A percentile compares a stretch with the other conserved stretches of the same genome.
Conservation (phyloP, 2,329 filamentous ascomycete genomes). For the Arthrobotrys sphaeroides region DNA sequence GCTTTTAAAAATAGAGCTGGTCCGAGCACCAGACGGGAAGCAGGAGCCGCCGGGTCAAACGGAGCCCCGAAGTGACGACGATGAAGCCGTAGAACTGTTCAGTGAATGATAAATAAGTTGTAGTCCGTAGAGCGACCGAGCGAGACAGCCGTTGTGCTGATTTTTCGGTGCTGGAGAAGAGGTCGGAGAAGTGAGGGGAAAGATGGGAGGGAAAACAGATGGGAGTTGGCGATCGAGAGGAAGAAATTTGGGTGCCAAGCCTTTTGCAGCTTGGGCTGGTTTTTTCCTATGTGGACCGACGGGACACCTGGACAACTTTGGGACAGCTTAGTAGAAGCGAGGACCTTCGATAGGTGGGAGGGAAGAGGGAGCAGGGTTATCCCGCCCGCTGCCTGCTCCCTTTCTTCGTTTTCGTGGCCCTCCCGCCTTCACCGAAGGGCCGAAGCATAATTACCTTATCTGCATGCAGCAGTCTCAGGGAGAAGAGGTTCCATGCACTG, state of each 20-base stretch:
- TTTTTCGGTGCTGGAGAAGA: constrained; percentile 40
- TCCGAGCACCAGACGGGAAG: constrained; percentile 25
- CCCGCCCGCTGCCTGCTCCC: constrained; percentile 46
- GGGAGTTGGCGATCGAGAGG: constrained; percentile 54
- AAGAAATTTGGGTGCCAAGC: constrained; percentile 55
- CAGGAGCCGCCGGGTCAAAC: constrained; percentile 47
- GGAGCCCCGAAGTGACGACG: constrained; percentile 27
- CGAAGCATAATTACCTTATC: constrained; percentile 53
- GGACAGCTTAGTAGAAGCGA: constrained; percentile 33
- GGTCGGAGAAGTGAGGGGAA: constrained; percentile 53
- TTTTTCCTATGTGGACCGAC: constrained; percentile 53
- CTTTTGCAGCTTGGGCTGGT: constrained; percentile 51
- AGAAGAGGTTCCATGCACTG: constrained; percentile 44
- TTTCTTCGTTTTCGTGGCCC: constrained; percentile 51
- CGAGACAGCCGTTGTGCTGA: constrained; percentile 35
- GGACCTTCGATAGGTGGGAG: constrained; percentile 48
- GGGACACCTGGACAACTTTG: constrained; percentile 52
- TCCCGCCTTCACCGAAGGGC: constrained; percentile 50
- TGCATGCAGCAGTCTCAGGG: constrained; percentile 31
- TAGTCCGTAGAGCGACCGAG: constrained; percentile 26
- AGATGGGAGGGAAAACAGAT: constrained; percentile 54
- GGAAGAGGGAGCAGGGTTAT: constrained; percentile 52
- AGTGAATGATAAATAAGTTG: constrained; percentile 33
- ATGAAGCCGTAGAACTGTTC: constrained; percentile 27
- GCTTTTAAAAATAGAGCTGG: constrained; percentile 51